These are phyloP conservation scores for Nakazawaea sp. DNA, from an alignment of 805 yeast genomes.

Conservation along the genomic window DNA sequence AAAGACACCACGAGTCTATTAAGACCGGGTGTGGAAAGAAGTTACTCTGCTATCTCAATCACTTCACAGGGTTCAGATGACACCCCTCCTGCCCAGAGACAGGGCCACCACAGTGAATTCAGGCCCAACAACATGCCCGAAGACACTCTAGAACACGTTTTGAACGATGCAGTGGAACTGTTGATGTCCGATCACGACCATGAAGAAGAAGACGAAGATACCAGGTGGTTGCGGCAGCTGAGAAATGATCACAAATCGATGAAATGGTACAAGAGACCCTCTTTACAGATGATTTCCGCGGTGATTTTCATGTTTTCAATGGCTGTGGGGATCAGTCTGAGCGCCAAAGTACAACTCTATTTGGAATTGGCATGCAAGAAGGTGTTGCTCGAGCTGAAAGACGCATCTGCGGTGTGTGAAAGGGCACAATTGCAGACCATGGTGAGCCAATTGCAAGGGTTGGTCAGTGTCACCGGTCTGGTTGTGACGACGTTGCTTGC, in stretches of 20 bases:
- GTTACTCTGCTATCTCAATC: no score
- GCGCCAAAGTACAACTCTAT: constrained; percentile 8
- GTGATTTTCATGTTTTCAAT: constrained; percentile 6
- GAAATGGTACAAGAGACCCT: constrained; percentile 46
- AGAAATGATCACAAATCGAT: constrained; percentile 32
- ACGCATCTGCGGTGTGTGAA: constrained; percentile 21
- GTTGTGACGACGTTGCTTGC: constrained; percentile 42
- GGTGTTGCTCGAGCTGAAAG: background rate
- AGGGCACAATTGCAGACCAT: constrained; percentile 32
- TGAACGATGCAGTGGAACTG: constrained; percentile 28
- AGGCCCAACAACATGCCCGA: constrained; percentile 1
- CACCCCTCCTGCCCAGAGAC: no score
- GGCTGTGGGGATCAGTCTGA: constrained; percentile 6
- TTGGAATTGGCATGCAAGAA: constrained; percentile 8
- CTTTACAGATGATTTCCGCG: constrained; percentile 30
- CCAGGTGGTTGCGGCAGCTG: constrained; percentile 45
- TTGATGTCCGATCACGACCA: constrained; percentile 29
- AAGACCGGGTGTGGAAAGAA: no score
- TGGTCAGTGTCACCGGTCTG: constrained; percentile 32
- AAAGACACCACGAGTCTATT: no score
- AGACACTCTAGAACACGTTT: constrained; percentile 12
- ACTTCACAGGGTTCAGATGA: no score
- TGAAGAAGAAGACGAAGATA: constrained; percentile 31
- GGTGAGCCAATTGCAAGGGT: constrained; percentile 44
- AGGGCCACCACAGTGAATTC: no score